Evolutionary conservation across 1,139 yeast species (phyloP), one percentile per base, ranked within the genome.

Genomic region (Spencermartinsiella ligniputridi): DNA sequence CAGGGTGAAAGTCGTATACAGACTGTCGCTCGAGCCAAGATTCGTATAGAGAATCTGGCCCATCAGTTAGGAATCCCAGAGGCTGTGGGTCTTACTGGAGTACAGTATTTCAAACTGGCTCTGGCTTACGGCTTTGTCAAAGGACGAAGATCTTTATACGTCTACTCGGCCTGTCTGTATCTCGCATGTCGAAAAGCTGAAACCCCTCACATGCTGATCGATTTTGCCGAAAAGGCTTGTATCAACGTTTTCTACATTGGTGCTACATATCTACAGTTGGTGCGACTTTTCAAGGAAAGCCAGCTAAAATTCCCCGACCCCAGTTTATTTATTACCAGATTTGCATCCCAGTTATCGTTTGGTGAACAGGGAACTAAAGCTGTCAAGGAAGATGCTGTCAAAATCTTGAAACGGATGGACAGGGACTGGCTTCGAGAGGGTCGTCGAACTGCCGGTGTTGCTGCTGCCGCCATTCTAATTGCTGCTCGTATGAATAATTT

Each of bases 401-500:
- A 83, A 54, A 69, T 92, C 30, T 96, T 96, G 1, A 88, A 81
- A 58, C 73, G 96, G 55, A 92, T 92, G 99, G 75, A 90, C 18
- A 78, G 81, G 41, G 98, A 92, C 62, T 92, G 97, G 97, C 85
- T 92, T 52, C 86, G 83, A 60, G 95, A 88, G 63, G 99, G 99
- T 27, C 77, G 99, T 61, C 75, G 98, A 50, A 98, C 98, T 0
- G 97, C 98, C 0, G 98, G 99, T 58, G 79, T 92, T 42, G 98
- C 98, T 0, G 99, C 98, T 22, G 98, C 98, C 0, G 89, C 97
- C 65, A 75, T 92, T 2, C 65, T 94, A 40, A 68, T 92, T 42
- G 98, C 99, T 0, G 92, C 97, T 2, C 76, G 98, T 65, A 92
- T 92, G 97, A 92, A 92, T 66, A 90, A 90, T 59, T 81, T 86